phyloP scores from a whole-genome alignment of 192 early-diverging fungal genomes.

The Coemansia sp. region DNA sequence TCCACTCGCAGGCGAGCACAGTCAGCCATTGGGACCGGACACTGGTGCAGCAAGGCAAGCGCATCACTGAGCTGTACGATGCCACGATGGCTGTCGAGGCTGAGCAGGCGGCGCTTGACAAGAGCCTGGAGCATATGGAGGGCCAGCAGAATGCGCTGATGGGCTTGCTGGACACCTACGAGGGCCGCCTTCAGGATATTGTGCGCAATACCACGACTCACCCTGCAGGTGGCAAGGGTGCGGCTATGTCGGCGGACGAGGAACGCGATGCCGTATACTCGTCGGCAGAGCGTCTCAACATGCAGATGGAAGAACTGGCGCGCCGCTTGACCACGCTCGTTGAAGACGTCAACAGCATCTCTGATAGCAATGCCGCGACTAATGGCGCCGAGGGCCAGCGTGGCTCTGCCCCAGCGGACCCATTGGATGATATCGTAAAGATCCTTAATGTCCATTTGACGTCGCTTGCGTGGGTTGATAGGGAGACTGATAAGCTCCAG shows the following conservation, averaged over 20 bases:
- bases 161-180: slow-evolving; percentile 78
- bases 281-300: slow-evolving; percentile 83
- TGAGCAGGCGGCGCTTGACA: slow-evolving; percentile 78
- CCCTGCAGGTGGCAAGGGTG: slow-evolving; percentile 43
- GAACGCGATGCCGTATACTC: slow-evolving; percentile 85
- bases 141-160: slow-evolving; percentile 81
- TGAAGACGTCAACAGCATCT: slow-evolving; percentile 78
- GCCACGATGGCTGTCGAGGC: slow-evolving; percentile 71
- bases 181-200: slow-evolving; percentile 56
- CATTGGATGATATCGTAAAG: slow-evolving; percentile 76
- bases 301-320: slow-evolving; percentile 84
- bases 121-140: slow-evolving; percentile 85
- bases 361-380: slow-evolving; percentile 16
- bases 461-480: slow-evolving; percentile 95
- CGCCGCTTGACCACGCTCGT: slow-evolving; percentile 77
- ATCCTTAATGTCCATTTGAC: slow-evolving; percentile 91
- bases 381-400: slow-evolving; percentile 29
- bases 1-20: slow-evolving; percentile 82
- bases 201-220: slow-evolving; percentile 59
- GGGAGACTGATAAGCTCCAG: slow-evolving; percentile 46
- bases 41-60: slow-evolving; percentile 78
- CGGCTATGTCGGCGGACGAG: slow-evolving; percentile 67
- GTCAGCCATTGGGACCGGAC: slow-evolving; percentile 84
- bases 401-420: slow-evolving; percentile 30
- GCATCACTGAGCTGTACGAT: slow-evolving; percentile 77